These are phyloP conservation scores for Tylopilus intermedius DNA, from an alignment of 768 basidiomycete genomes.

Conservation along the genomic window DNA sequence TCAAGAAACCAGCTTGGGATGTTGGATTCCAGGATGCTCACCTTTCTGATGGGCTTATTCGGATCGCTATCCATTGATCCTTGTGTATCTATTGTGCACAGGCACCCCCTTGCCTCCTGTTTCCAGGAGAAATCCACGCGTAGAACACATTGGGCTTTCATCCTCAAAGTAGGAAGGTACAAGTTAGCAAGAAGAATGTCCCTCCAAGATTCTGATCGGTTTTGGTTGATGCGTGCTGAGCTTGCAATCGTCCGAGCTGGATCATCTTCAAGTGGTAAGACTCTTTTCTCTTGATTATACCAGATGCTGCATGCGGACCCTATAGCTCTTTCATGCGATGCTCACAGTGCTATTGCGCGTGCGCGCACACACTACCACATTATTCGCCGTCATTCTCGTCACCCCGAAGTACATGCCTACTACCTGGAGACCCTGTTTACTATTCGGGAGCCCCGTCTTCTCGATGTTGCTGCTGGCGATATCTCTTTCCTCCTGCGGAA, in stretches of 20 bases:
- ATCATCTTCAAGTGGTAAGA: slow-evolving; percentile 14
- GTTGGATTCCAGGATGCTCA: slow-evolving; percentile 35
- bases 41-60: slow-evolving; percentile 43
- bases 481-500: slow-evolving; percentile 34
- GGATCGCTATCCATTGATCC: slow-evolving; percentile 43
- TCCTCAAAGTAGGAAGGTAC: slow-evolving; percentile 41
- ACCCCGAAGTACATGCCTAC: slow-evolving; percentile 42
- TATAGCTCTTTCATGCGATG: slow-evolving; percentile 13
- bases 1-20: slow-evolving; percentile 30
- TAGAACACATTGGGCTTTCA: slow-evolving; percentile 45
- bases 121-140: slow-evolving; percentile 16
- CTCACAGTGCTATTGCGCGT: slow-evolving; percentile 20
- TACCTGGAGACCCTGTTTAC: slow-evolving; percentile 42
- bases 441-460: slow-evolving; percentile 22
- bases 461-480: slow-evolving; percentile 30
- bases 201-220: slow-evolving; percentile 45
- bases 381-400: slow-evolving; percentile 34
- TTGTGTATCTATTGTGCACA: slow-evolving; percentile 24
- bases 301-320: slow-evolving; percentile 4
- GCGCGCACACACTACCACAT: slow-evolving; percentile 39
- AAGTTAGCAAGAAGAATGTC: slow-evolving; percentile 36
- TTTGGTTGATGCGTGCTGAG: slow-evolving; percentile 56
- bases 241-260: slow-evolving; percentile 29
- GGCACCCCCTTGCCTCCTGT: slow-evolving; percentile 26
- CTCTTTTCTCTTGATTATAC: background rate